Base-by-base conservation (phyloP, 768 basidiomycete genomes). In the Pholiota microspora region DNA sequence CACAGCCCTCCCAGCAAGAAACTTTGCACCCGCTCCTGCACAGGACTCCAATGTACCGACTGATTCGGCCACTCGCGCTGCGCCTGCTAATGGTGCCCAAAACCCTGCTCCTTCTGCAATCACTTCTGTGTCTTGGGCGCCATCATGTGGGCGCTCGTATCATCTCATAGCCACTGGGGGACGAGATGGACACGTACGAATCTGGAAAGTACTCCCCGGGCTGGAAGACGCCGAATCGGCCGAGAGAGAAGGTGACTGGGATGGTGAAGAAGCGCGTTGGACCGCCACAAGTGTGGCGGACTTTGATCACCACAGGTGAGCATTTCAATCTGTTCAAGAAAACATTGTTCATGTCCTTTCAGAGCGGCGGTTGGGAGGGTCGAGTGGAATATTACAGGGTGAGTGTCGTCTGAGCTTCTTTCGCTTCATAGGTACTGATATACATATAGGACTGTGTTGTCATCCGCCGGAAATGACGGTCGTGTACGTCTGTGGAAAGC, bases 361-460 rank as follows among this genome's bases (percentile, higher is more conserved):
- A 89, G 89, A 58, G 85, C 88, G 0, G 79, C 86, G 3, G 82
- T 95, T 8, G 87, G 88, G 2, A 79, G 87, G 61, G 94, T 99
- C 0, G 94, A 95, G 67, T 98, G 96, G 93, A 96, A 96, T 66
- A 85, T 94, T 46, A 90, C 87, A 29, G 90, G 90, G 88, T 91
- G 59, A 2, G 70, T 56, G 4, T n/a, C n/a, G n/a, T n/a, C n/a
- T n/a, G n/a, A n/a, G 62, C 56, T 34, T 27, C 10, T 27, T 36
- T 32, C 21, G 34, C 49, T 46, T 40, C 29, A 18, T 57, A n/a
- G 23, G 4, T 46, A 25, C 4, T 49, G 12, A n/a, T 24, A 28
- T 49, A 7, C n/a, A 16, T 60, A 7, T 25, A 92, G 92, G 16
- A 94, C 93, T 4, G 78, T 94, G 6, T 75, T 96, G 7, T 88